These are phyloP conservation scores for Meredithiella fracta DNA, from an alignment of 2,329 filamentous ascomycete species.

Conservation along the genomic window DNA sequence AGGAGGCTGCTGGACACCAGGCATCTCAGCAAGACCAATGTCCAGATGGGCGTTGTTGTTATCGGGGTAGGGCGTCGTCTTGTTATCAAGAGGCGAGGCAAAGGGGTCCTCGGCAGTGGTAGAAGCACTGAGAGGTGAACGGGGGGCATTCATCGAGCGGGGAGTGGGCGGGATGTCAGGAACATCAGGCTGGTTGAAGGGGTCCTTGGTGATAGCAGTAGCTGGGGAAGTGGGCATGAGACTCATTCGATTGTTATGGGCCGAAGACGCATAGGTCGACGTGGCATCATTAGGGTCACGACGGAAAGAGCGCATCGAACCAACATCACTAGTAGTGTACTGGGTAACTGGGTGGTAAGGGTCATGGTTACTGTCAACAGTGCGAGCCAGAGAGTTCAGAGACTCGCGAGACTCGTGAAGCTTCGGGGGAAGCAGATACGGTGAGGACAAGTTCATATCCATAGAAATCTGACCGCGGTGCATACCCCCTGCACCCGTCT, in stretches of 20 bases:
- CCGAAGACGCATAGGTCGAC: slow-evolving; percentile 29
- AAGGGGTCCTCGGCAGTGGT: slow-evolving; percentile 12
- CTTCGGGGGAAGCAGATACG: slow-evolving; percentile 82
- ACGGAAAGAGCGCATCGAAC: slow-evolving; percentile 37
- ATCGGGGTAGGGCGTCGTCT: slow-evolving; percentile 21
- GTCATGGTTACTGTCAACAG: slow-evolving; percentile 59
- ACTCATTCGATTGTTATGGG: slow-evolving; percentile 24
- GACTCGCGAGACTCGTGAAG: slow-evolving; percentile 70
- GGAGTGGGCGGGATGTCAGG: slow-evolving; percentile 10
- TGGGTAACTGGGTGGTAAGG: slow-evolving; percentile 55
- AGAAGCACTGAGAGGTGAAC: slow-evolving; percentile 1
- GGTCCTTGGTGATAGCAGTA: slow-evolving; percentile 8
- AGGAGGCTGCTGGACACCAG: slow-evolving; percentile 24
- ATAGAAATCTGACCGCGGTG: slow-evolving; percentile 45
- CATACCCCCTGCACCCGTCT: slow-evolving; percentile 26
- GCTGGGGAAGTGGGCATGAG: slow-evolving; percentile 28
- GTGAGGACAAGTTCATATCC: slow-evolving; percentile 61
- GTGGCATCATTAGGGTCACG: slow-evolving; percentile 24
- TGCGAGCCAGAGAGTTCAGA: slow-evolving; percentile 66
- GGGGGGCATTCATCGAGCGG: slow-evolving; percentile 1
- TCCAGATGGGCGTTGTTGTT: slow-evolving; percentile 17
- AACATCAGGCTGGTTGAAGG: slow-evolving; percentile 4
- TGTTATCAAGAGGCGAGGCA: slow-evolving; percentile 9
- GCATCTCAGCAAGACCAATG: slow-evolving; percentile 18
- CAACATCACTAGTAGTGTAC: slow-evolving; percentile 41